Percentiles rank a stretch among this genome's conserved stretches.
These are phyloP conservation scores for Capsicum rhomboideum DNA, from an alignment of 257 asterid genomes.

Conservation along the genomic window DNA sequence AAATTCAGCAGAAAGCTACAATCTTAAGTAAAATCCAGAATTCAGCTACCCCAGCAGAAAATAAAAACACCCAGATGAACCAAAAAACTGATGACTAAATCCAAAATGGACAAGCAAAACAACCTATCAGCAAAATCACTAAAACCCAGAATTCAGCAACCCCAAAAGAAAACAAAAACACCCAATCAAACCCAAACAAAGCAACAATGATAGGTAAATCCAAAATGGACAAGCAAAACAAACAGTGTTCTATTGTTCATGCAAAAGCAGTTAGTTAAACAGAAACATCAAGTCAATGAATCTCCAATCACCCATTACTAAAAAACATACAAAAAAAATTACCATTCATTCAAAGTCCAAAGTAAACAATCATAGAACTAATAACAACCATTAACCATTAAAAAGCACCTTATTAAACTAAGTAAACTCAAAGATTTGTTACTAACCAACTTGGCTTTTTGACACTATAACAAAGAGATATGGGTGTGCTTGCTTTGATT, in stretches of 20 bases:
- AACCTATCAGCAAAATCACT: not conserved
- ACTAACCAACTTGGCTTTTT: not conserved
- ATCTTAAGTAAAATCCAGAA: no score
- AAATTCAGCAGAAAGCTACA: no score
- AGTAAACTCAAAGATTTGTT: no score
- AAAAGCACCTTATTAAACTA: not conserved
- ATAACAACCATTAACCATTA: not conserved
- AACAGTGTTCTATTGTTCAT: slow-evolving; percentile 10
- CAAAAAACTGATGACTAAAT: no score
- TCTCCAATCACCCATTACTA: not conserved
- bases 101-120: no score
- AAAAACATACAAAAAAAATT: not conserved
- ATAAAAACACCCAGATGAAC: no score
- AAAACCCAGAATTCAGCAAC: no score
- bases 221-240: not conserved
- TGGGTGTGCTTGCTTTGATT: slow-evolving; percentile 27
- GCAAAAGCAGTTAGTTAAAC: not conserved
- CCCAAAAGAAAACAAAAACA: not conserved
- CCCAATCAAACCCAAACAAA: not conserved
- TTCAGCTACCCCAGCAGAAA: no score
- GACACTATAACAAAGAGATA: not conserved
- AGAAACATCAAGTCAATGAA: not conserved
- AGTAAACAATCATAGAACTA: not conserved
- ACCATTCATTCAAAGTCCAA: not conserved
- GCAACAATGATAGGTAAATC: not conserved